phyloP scores from a whole-genome alignment of 257 asterid species.

The Ilex asprella region DNA sequence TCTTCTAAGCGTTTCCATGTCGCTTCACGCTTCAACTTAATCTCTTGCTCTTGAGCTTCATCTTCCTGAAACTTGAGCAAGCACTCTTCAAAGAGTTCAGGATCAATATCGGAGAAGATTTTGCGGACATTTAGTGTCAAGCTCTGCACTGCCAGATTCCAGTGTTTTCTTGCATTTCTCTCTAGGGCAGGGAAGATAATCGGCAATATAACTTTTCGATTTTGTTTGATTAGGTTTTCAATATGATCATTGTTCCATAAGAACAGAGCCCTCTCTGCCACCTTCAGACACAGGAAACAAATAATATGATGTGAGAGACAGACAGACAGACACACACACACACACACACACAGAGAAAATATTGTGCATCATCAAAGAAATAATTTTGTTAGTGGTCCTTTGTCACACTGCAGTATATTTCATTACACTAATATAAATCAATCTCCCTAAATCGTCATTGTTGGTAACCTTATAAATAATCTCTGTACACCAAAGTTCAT shows the following conservation, averaged over 20 bases:
- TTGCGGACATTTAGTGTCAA: slow-evolving; percentile 85
- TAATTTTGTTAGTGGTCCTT: not conserved
- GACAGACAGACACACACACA: not conserved
- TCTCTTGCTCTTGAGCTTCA: slow-evolving; percentile 39
- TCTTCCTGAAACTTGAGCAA: slow-evolving; percentile 49
- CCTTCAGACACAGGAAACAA: slow-evolving; percentile 38
- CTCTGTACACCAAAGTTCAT: too few relatives aligned
- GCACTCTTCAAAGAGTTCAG: slow-evolving; percentile 65
- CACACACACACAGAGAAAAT: not conserved
- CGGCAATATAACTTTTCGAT: slow-evolving; percentile 67
- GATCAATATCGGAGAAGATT: slow-evolving; percentile 62
- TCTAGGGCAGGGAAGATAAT: slow-evolving; percentile 73
- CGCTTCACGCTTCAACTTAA: slow-evolving; percentile 46
- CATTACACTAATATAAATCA: not conserved
- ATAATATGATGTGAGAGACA: not conserved
- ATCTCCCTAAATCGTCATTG: not conserved
- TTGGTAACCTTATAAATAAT: too few relatives aligned
- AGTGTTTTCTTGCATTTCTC: slow-evolving; percentile 66
- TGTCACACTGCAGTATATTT: not conserved
- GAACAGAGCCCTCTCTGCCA: slow-evolving; percentile 89
- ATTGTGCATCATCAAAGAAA: not conserved
- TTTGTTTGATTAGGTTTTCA: slow-evolving; percentile 80
- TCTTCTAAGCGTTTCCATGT: slow-evolving; percentile 69
- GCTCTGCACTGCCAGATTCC: slow-evolving; percentile 89
- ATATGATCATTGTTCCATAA: slow-evolving; percentile 89